Conservation (phyloP, 176 grass and related monocot species). For the bread wheat (Triticum aestivum) region IWGSC_CS_RefSeq_v2.1 NC_057812.1:269395538-269396037, state of each 20-base stretch:
- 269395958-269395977: slow-evolving; percentile 4
- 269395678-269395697: slow-evolving; percentile 64
- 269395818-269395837: slow-evolving; percentile 10
- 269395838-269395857: slow-evolving; percentile 75
- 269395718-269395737: slow-evolving; percentile 99
- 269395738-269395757: slow-evolving; percentile 72
- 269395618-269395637: slow-evolving; percentile 50
- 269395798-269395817: background rate
- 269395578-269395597: background rate
- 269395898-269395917: slow-evolving; percentile 79
- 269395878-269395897: slow-evolving; percentile 90
- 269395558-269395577: background rate
- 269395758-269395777: slow-evolving; percentile 29
- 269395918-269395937: slow-evolving; percentile 64
- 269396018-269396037: slow-evolving; percentile 58
- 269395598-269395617: background rate
- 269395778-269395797: background rate
- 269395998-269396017: background rate
- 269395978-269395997: background rate
- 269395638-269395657: slow-evolving; percentile 73
- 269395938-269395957: slow-evolving; percentile 15
- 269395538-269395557: background rate
- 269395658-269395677: slow-evolving; percentile 68
- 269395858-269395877: slow-evolving; percentile 91
- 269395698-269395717: slow-evolving; percentile 87